Conservation (phyloP, 176 grass and related monocot genomes). For the Carex scoparia region DNA sequence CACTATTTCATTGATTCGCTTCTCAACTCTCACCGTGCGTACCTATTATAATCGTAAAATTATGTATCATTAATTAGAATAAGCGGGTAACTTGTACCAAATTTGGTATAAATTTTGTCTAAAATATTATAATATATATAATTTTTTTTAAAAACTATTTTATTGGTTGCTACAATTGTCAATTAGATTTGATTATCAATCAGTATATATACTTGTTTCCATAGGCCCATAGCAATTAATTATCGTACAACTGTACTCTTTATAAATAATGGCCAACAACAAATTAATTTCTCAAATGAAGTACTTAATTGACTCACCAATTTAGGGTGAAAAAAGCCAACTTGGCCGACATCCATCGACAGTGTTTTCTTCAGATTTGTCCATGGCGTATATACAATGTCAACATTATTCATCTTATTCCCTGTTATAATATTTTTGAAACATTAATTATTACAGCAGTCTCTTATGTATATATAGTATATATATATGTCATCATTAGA, state of each 20-base stretch:
- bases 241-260: background rate
- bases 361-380: constrained; percentile 88
- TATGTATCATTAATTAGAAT: background rate
- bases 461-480: background rate
- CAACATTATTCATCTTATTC: constrained; percentile 94
- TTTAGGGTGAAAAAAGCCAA: constrained; percentile 79
- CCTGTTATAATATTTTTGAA: constrained; percentile 10
- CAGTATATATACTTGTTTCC: no score
- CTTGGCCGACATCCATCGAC: constrained; percentile 99
- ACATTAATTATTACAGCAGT: background rate
- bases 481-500: background rate
- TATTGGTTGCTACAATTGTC: no score
- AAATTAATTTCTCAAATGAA: background rate
- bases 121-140: background rate
- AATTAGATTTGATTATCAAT: no score
- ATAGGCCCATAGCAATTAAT: background rate
- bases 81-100: no score
- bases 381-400: constrained; percentile 95
- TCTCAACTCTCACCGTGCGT: constrained; percentile 64
- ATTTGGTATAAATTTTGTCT: no score
- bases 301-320: constrained; percentile 34
- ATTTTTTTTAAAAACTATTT: background rate
- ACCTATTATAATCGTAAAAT: constrained; percentile 39
- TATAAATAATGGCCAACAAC: background rate
- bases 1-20: constrained; percentile 85